Conservation (phyloP, 805 yeast species). For the Yarrowia bubula region DNA sequence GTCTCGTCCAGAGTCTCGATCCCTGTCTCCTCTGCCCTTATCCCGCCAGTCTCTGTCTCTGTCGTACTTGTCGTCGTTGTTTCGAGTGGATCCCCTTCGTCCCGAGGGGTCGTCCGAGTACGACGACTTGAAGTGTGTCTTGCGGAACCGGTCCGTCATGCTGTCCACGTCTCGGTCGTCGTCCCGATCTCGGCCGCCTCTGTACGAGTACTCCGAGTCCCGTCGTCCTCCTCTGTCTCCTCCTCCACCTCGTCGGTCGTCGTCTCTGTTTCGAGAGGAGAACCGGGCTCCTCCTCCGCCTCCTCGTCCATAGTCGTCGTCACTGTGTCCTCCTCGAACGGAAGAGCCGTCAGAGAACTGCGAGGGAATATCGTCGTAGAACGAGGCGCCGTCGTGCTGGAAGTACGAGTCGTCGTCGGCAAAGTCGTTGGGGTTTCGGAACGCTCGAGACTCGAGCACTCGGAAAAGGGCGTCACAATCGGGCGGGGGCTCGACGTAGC, state of each 20-base stretch:
- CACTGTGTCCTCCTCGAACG: constrained; percentile 26
- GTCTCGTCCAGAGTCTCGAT: too few relatives aligned
- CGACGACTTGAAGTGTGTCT: constrained; percentile 45
- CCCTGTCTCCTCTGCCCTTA: background rate
- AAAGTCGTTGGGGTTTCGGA: constrained; percentile 43
- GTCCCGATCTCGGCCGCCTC: background rate
- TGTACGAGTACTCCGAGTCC: background rate
- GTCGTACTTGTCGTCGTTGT: constrained; percentile 32
- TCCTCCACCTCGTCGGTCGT: background rate
- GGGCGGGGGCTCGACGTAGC: constrained; percentile 90
- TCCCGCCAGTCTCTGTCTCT: constrained; percentile 17
- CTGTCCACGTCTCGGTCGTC: constrained; percentile 41
- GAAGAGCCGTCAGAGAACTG: constrained; percentile 55
- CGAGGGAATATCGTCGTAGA: constrained; percentile 74
- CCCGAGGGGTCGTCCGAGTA: constrained; percentile 43
- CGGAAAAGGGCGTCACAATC: constrained; percentile 84
- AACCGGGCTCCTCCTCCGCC: constrained; percentile 31
- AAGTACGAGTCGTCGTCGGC: constrained; percentile 48
- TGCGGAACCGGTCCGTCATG: constrained; percentile 36
- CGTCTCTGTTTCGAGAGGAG: constrained; percentile 14
- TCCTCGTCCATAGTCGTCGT: constrained; percentile 31
- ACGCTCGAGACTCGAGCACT: constrained; percentile 81
- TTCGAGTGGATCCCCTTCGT: constrained; percentile 46
- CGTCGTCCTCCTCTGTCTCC: constrained; percentile 17
- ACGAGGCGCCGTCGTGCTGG: constrained; percentile 60